These are phyloP conservation scores for Lithospermum erythrorhizon DNA, from an alignment of 257 asterid genomes.

Conservation along the genomic window DNA sequence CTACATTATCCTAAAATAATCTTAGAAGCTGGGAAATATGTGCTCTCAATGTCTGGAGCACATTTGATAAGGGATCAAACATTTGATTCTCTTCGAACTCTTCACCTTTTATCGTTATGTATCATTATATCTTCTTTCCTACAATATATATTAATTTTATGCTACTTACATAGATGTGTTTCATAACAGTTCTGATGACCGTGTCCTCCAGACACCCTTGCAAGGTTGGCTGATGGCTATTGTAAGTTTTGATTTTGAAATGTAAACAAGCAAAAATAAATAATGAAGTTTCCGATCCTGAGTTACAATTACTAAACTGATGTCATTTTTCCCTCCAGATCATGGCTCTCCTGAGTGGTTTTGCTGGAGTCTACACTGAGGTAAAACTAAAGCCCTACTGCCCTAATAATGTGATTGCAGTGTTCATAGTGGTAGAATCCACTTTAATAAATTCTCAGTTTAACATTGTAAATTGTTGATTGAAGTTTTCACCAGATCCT, in stretches of 20 bases:
- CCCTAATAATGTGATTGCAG: background rate
- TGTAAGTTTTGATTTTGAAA: conserved; percentile 67
- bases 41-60: conserved; percentile 1
- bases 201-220: conserved; percentile 80
- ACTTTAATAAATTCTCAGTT: background rate
- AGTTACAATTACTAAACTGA: conserved; percentile 1
- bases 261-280: conserved; percentile 12
- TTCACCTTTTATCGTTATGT: background rate
- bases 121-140: background rate
- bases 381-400: conserved; percentile 30
- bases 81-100: conserved; percentile 8
- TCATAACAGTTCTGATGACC: conserved; percentile 76
- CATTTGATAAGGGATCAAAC: background rate
- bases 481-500: background rate
- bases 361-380: conserved; percentile 99
- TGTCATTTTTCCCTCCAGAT: conserved; percentile 32
- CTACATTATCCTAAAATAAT: conserved; percentile 11
- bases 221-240: conserved; percentile 99
- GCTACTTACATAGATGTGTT: conserved; percentile 15
- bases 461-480: background rate
- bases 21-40: conserved; percentile 1
- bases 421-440: background rate
- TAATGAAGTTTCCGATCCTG: background rate
- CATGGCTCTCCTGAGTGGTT: conserved; percentile 99
- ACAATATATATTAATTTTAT: background rate